Percentiles rank a stretch among this genome's conserved stretches.
phyloP scores from a whole-genome alignment of 2,329 filamentous ascomycete species.

The Pseudomassariella vexata region DNA sequence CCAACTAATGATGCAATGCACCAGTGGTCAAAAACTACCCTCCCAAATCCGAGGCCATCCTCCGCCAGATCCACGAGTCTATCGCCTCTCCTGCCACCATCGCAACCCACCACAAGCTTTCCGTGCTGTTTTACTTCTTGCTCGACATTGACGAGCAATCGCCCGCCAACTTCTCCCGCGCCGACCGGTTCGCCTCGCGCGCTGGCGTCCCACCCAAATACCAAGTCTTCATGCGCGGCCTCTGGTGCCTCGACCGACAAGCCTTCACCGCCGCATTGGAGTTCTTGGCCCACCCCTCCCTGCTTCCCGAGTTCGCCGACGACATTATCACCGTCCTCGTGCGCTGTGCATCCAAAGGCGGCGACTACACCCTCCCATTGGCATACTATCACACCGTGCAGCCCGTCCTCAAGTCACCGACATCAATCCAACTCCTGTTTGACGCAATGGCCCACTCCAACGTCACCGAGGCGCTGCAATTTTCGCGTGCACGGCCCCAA shows the following conservation, averaged over 20 bases:
- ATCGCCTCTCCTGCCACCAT: slow-evolving; percentile 58
- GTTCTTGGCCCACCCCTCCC: slow-evolving; percentile 71
- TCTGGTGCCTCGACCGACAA: slow-evolving; percentile 73
- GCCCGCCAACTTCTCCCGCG: slow-evolving; percentile 35
- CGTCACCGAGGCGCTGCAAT: slow-evolving; percentile 68
- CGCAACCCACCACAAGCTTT: slow-evolving; percentile 72
- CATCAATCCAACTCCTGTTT: slow-evolving; percentile 62
- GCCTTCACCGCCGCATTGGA: slow-evolving; percentile 68
- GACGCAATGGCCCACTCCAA: slow-evolving; percentile 61
- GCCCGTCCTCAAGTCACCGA: slow-evolving; percentile 61
- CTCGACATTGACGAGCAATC: slow-evolving; percentile 60
- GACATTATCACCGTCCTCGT: slow-evolving; percentile 71
- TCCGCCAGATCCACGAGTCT: slow-evolving; percentile 64
- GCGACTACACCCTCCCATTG: slow-evolving; percentile 61
- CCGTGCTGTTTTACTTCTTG: slow-evolving; percentile 77
- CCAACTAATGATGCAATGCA: too few species aligned
- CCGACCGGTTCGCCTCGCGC: slow-evolving; percentile 52
- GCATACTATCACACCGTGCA: slow-evolving; percentile 75
- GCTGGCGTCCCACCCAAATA: slow-evolving; percentile 71
- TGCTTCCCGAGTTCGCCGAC: slow-evolving; percentile 76
- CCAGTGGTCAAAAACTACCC: too few species aligned
- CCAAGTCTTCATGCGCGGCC: slow-evolving; percentile 72
- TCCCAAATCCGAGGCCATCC: slow-evolving; percentile 60
- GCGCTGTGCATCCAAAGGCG: slow-evolving; percentile 48
- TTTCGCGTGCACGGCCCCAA: slow-evolving; percentile 60